These are phyloP conservation scores for Pholiota conissans DNA, from an alignment of 768 basidiomycete genomes.

Conservation along the genomic window DNA sequence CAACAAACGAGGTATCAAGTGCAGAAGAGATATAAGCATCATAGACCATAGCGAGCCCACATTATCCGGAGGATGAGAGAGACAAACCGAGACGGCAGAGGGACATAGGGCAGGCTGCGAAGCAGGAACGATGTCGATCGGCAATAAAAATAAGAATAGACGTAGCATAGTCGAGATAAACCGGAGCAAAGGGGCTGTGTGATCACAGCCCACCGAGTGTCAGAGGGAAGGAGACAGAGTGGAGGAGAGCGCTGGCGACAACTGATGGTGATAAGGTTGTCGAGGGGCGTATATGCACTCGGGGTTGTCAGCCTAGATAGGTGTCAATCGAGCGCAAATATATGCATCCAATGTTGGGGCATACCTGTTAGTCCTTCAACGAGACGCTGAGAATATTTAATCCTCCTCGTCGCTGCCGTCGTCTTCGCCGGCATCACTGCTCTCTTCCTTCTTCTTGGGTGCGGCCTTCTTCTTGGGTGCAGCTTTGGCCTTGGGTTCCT, in stretches of 20 bases:
- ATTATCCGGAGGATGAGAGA: neutral
- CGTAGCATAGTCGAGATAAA: neutral
- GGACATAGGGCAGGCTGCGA: neutral
- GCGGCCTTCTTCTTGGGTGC: conserved; percentile 21
- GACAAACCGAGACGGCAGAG: neutral
- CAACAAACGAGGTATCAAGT: neutral
- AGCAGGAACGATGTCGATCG: neutral
- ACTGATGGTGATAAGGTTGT: too few relatives aligned
- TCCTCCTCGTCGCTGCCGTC: conserved; percentile 8
- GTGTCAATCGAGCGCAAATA: neutral
- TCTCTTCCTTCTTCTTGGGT: conserved; percentile 15
- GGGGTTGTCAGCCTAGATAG: neutral
- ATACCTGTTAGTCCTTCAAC: neutral
- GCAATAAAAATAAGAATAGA: conserved; percentile 6
- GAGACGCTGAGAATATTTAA: neutral
- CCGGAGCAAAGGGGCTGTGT: neutral
- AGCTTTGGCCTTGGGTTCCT: conserved; percentile 20
- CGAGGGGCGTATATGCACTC: neutral
- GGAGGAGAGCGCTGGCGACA: too few relatives aligned
- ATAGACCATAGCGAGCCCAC: neutral
- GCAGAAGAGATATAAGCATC: neutral
- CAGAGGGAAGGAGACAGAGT: neutral
- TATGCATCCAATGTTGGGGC: neutral
- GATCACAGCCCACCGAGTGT: neutral
- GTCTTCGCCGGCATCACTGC: conserved; percentile 3